Conservation (phyloP, 2,329 filamentous ascomycete genomes). For the Fusarium mangiferae region DNA sequence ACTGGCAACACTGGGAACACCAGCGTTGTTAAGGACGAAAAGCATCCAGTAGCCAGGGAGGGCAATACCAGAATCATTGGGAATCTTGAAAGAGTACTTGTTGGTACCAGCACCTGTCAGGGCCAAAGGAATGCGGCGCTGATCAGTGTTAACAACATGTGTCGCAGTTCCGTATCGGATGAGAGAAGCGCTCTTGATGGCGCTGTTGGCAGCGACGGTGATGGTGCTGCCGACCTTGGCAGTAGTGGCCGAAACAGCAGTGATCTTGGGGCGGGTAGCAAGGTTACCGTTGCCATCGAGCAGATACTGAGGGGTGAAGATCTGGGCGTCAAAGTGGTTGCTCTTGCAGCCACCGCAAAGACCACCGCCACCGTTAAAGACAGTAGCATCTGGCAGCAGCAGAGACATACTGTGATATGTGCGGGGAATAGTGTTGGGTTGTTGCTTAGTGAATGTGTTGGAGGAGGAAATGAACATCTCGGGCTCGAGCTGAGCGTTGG, state of each 20-base stretch:
- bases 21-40: slow-evolving; percentile 30
- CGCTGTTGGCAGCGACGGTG: slow-evolving; percentile 12
- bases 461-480: slow-evolving; percentile 24
- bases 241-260: slow-evolving; percentile 11
- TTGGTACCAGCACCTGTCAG: slow-evolving; percentile 21
- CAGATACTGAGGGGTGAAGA: slow-evolving; percentile 33
- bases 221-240: slow-evolving; percentile 29
- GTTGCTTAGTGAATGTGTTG: slow-evolving; percentile 20
- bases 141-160: slow-evolving; percentile 37
- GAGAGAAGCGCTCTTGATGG: slow-evolving; percentile 25
- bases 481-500: slow-evolving; percentile 17
- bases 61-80: slow-evolving; percentile 29
- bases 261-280: slow-evolving; percentile 28
- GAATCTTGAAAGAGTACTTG: slow-evolving; percentile 28
- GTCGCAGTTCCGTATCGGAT: slow-evolving; percentile 36
- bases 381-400: slow-evolving; percentile 31
- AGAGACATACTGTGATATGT: slow-evolving; percentile 31
- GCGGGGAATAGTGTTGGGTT: slow-evolving; percentile 24
- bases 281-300: slow-evolving; percentile 21
- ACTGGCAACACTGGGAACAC: slow-evolving; percentile 32
- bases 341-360: slow-evolving; percentile 26
- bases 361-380: slow-evolving; percentile 27
- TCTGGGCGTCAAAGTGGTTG: slow-evolving; percentile 39
- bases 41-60: slow-evolving; percentile 39
- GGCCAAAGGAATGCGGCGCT: slow-evolving; percentile 30